phyloP scores from a whole-genome alignment of 139 green algal species.

The Coelastrella sp. region DNA sequence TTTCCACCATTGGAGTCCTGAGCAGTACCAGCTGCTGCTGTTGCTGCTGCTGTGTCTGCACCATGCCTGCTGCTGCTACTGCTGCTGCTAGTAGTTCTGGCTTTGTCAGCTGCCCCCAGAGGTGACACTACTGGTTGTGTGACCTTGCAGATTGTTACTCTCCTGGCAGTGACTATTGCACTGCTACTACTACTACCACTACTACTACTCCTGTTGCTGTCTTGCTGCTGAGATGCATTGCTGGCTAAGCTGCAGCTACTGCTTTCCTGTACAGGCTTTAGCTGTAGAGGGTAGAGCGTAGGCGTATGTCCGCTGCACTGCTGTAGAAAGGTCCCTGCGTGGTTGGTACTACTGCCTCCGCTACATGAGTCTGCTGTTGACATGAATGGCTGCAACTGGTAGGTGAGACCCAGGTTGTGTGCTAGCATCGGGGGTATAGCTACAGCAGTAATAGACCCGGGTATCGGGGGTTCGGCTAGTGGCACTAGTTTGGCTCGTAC shows the following conservation, averaged over 20 bases:
- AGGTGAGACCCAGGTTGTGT: constrained; percentile 59
- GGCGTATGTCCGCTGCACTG: not conserved
- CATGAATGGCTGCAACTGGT: constrained; percentile 55
- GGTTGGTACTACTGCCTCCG: not conserved
- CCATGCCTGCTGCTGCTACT: not conserved
- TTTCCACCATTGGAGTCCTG: not conserved
- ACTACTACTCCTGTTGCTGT: not conserved
- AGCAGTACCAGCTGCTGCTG: not conserved
- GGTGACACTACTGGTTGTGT: not conserved
- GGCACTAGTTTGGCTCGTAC: not conserved
- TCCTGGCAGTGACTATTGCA: not conserved
- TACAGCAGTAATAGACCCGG: not conserved
- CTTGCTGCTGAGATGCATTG: not conserved
- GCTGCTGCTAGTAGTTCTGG: constrained; percentile 5
- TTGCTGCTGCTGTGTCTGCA: not conserved
- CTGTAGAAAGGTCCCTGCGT: not conserved
- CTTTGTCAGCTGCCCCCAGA: not conserved
- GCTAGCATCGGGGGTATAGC: constrained; percentile 55
- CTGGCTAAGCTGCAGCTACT: not conserved
- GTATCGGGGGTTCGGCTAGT: not conserved
- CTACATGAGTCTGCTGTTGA: not conserved
- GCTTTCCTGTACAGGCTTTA: not conserved
- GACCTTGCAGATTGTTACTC: constrained; percentile 44
- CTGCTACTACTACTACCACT: constrained; percentile 35
- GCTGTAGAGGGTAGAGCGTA: not conserved